A percentile compares a stretch with the other conserved stretches of the same genome.
phyloP scores from a whole-genome alignment of 352 stramenopile species.

The Phytophthora chlamydospora region DNA sequence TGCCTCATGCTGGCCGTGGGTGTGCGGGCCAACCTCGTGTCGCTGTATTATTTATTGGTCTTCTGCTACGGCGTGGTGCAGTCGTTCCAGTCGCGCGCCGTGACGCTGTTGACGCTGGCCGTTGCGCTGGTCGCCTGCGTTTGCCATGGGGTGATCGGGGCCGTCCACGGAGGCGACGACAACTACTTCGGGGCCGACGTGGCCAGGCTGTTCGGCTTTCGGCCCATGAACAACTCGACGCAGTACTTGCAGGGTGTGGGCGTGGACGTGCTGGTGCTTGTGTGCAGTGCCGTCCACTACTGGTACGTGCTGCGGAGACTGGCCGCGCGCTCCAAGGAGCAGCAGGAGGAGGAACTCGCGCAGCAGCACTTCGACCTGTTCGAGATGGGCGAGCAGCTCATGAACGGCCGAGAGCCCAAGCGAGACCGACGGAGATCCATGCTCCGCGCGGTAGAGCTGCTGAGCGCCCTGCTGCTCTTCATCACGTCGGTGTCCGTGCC shows the following conservation, averaged over 20 bases:
- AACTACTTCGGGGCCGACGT: conserved; percentile 27
- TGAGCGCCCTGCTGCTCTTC: conserved; percentile 63
- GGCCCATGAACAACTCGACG: conserved; percentile 35
- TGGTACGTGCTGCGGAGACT: conserved; percentile 65
- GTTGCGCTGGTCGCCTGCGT: conserved; percentile 53
- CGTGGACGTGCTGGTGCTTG: conserved; percentile 66
- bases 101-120: conserved; percentile 53
- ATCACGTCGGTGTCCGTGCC: conserved; percentile 65
- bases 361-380: conserved; percentile 66
- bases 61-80: conserved; percentile 68
- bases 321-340: conserved; percentile 22
- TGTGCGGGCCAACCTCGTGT: conserved; percentile 61
- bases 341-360: conserved; percentile 32
- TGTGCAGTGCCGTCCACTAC: conserved; percentile 62
- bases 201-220: conserved; percentile 53
- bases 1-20: conserved; percentile 61
- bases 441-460: conserved; percentile 47
- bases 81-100: conserved; percentile 61
- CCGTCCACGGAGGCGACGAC: conserved; percentile 16
- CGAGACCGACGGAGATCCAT: conserved; percentile 32
- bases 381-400: conserved; percentile 54
- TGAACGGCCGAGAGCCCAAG: conserved; percentile 35
- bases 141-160: conserved; percentile 49
- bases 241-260: conserved; percentile 57
- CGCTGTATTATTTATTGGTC: conserved; percentile 69